Evolutionary conservation across 2,329 filamentous ascomycete genomes (phyloP).

Genomic region (Drechmeria coniospora): DNA sequence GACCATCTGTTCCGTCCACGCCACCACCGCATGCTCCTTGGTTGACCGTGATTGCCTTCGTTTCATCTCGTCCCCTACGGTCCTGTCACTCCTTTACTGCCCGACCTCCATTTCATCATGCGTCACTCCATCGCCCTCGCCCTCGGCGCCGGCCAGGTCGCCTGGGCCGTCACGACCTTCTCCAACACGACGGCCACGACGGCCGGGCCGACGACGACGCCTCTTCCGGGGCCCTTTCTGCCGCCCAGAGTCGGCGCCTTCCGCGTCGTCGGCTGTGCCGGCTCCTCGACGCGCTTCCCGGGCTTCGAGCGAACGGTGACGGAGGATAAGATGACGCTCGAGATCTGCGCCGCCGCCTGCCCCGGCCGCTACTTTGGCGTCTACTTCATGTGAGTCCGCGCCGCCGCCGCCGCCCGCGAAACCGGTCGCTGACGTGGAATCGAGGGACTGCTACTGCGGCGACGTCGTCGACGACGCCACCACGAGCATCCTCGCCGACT

Average conservation of each 20-base stretch:
- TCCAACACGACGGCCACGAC: no score
- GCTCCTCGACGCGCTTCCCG: conserved; percentile 8
- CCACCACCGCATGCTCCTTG: no score
- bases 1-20: no score
- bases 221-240: no score
- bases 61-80: no score
- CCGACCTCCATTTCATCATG: no score
- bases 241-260: conserved; percentile 9
- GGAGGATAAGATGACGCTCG: conserved; percentile 8
- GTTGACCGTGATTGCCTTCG: no score
- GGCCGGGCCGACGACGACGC: no score
- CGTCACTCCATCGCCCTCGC: no score
- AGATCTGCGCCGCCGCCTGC: conserved; percentile 12
- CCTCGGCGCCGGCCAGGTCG: no score
- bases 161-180: no score
- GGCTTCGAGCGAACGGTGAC: conserved; percentile 8
- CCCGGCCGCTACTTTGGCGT: conserved; percentile 11
- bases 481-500: conserved; percentile 4
- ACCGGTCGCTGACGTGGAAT: conserved; percentile 3
- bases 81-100: no score
- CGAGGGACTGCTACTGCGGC: conserved; percentile 17
- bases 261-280: conserved; percentile 12
- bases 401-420: neutral
- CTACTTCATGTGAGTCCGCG: conserved; percentile 9
- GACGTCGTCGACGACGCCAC: conserved; percentile 3